phyloP scores from a whole-genome alignment of 495 filamentous ascomycete genomes.

The Apodospora peruviana region DNA sequence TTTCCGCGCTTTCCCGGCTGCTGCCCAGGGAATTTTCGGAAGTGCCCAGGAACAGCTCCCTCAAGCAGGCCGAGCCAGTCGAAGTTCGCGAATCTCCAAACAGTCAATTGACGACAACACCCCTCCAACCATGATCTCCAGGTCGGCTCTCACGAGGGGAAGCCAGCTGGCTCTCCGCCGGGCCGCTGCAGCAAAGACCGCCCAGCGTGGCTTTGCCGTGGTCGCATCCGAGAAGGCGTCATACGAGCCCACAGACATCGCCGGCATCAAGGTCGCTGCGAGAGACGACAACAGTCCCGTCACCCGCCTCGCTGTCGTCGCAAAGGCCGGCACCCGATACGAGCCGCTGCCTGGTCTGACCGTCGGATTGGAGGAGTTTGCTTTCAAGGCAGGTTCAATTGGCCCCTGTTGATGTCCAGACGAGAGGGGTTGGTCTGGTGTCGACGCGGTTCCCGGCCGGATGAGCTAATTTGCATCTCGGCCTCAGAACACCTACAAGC shows the following conservation, averaged over 20 bases:
- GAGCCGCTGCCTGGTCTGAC: slow-evolving; percentile 83
- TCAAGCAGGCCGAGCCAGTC: slow-evolving; percentile 13
- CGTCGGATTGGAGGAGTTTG: slow-evolving; percentile 84
- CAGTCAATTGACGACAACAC: slow-evolving; percentile 43
- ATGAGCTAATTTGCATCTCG: slow-evolving; percentile 46
- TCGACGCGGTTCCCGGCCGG: slow-evolving; percentile 10
- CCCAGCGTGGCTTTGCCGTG: slow-evolving; percentile 68
- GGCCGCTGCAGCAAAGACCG: slow-evolving; percentile 54
- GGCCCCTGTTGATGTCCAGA: neutral
- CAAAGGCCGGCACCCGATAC: slow-evolving; percentile 89
- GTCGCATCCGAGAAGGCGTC: slow-evolving; percentile 69
- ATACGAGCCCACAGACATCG: slow-evolving; percentile 80
- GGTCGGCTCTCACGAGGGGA: slow-evolving; percentile 70
- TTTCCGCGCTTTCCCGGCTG: slow-evolving; percentile 20
- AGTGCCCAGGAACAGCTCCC: slow-evolving; percentile 21
- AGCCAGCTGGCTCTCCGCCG: slow-evolving; percentile 68
- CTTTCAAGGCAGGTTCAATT: slow-evolving; percentile 76
- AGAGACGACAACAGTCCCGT: slow-evolving; percentile 83
- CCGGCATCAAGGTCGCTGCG: slow-evolving; percentile 85
- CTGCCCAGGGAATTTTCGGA: slow-evolving; percentile 35
- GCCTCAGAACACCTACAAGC: slow-evolving; percentile 71
- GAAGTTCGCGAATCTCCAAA: slow-evolving; percentile 28
- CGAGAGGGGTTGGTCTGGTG: neutral
- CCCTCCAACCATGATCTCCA: slow-evolving; percentile 75
- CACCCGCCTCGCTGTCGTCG: slow-evolving; percentile 81